Evolutionary conservation across 2,329 filamentous ascomycete species (phyloP).

Genomic region (Alternaria atra): DNA sequence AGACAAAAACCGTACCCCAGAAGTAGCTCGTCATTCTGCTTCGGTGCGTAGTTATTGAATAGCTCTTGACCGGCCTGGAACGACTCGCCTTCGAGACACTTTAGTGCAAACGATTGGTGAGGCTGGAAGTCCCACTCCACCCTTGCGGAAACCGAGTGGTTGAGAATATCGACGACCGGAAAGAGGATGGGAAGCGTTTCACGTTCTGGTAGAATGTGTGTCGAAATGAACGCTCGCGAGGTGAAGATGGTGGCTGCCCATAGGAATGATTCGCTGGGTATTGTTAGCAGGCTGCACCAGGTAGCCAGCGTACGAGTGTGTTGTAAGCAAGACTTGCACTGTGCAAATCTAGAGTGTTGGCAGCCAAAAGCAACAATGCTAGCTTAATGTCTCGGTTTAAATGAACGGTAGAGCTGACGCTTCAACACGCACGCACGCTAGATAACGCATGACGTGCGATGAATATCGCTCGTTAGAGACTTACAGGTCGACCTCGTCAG

Average conservation of each 20-base stretch:
- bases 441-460: neutral
- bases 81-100: constrained; percentile 46
- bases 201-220: constrained; percentile 38
- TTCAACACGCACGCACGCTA: neutral
- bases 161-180: constrained; percentile 60
- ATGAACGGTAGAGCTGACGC: constrained; percentile 6
- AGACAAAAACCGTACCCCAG: constrained; percentile 64
- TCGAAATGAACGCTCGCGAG: constrained; percentile 61
- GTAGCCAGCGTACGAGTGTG: constrained; percentile 2
- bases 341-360: neutral
- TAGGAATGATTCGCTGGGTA: constrained; percentile 55
- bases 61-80: constrained; percentile 54
- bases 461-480: constrained; percentile 15
- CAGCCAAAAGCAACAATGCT: constrained; percentile 3
- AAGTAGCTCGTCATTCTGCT: constrained; percentile 62
- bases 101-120: constrained; percentile 50
- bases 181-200: constrained; percentile 55
- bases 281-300: constrained; percentile 24
- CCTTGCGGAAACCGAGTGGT: constrained; percentile 57
- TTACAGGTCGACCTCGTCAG: constrained; percentile 36
- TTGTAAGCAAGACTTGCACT: constrained; percentile 4
- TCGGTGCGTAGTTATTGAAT: constrained; percentile 64
- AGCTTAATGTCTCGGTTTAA: neutral
- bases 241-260: constrained; percentile 64
- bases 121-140: constrained; percentile 57